phyloP scores from a whole-genome alignment of 2,329 filamentous ascomycete genomes.

The Hymenoscyphus albidus region DNA sequence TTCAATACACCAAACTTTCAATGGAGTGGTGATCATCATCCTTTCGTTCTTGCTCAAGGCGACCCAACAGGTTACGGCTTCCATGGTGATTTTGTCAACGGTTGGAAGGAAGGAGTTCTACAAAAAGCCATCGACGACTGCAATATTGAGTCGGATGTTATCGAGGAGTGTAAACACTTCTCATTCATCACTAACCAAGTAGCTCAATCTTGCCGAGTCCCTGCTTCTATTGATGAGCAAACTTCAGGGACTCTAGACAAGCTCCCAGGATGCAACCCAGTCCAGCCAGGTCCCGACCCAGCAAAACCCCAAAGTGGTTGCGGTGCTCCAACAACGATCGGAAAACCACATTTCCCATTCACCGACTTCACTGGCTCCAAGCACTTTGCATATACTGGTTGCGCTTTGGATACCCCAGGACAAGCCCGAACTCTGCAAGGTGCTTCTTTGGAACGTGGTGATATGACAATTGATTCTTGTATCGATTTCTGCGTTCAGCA shows the following conservation, averaged over 20 bases:
- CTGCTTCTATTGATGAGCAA: constrained; percentile 42
- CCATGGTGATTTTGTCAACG: constrained; percentile 58
- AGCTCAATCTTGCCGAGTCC: constrained; percentile 49
- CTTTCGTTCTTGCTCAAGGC: constrained; percentile 50
- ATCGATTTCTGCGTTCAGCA: constrained; percentile 11
- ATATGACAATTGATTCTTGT: constrained; percentile 15
- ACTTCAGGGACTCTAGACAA: constrained; percentile 43
- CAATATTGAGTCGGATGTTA: constrained; percentile 40
- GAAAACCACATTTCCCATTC: constrained; percentile 43
- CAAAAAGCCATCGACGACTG: constrained; percentile 49
- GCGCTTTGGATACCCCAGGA: constrained; percentile 48
- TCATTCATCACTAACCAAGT: constrained; percentile 50
- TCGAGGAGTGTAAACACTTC: constrained; percentile 43
- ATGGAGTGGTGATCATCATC: constrained; percentile 43
- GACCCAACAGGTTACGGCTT: constrained; percentile 51
- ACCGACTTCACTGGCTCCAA: constrained; percentile 43
- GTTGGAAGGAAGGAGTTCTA: constrained; percentile 46
- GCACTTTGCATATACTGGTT: constrained; percentile 58
- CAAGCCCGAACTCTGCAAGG: constrained; percentile 44
- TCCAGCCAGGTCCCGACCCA: constrained; percentile 26
- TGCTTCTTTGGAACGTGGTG: constrained; percentile 6
- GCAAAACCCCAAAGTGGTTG: constrained; percentile 40
- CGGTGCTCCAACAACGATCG: constrained; percentile 46
- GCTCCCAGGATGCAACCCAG: constrained; percentile 53
- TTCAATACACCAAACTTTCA: constrained; percentile 51